Conservation (phyloP, 2,329 filamentous ascomycete genomes). For the Colletotrichum sp. region DNA sequence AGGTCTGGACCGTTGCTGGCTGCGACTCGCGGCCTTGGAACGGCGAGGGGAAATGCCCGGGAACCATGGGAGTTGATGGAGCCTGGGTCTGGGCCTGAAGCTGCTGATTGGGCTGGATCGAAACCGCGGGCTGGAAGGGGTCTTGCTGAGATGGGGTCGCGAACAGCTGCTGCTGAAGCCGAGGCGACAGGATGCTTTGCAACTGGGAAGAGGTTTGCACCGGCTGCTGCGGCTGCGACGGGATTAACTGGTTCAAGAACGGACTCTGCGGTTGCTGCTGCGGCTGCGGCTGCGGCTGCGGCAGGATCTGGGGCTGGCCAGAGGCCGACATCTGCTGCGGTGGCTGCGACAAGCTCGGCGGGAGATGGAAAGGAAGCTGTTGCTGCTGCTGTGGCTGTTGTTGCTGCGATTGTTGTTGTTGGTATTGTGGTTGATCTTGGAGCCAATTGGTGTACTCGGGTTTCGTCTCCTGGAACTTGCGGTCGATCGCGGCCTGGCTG, state of each 20-base stretch:
- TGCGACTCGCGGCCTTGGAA: not conserved
- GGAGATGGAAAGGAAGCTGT: not conserved
- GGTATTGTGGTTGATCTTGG: not conserved
- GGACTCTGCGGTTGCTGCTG: not conserved
- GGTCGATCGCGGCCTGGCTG: not conserved
- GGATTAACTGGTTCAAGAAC: not conserved
- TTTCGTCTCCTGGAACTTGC: not conserved
- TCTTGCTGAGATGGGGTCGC: not conserved
- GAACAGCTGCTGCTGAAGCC: not conserved
- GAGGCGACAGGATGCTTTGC: not conserved
- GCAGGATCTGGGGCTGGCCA: not conserved
- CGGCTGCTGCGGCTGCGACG: not conserved
- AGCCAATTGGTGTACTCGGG: not conserved
- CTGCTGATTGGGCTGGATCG: not conserved
- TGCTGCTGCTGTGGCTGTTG: not conserved
- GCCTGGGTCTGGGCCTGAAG: not conserved
- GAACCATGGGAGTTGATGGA: not conserved
- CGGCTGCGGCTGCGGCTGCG: not conserved
- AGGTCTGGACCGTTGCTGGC: not conserved
- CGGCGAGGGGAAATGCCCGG: not conserved
- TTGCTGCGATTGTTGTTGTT: not conserved
- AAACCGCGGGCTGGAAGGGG: not conserved
- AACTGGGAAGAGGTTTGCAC: not conserved
- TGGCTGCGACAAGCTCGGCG: not conserved
- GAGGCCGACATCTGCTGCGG: not conserved